A percentile compares a stretch with the other conserved stretches of the same genome.
These are phyloP conservation scores for Pseudognaphalium luteoalbum DNA, from an alignment of 129 eudicot genomes.

Conservation along the genomic window DNA sequence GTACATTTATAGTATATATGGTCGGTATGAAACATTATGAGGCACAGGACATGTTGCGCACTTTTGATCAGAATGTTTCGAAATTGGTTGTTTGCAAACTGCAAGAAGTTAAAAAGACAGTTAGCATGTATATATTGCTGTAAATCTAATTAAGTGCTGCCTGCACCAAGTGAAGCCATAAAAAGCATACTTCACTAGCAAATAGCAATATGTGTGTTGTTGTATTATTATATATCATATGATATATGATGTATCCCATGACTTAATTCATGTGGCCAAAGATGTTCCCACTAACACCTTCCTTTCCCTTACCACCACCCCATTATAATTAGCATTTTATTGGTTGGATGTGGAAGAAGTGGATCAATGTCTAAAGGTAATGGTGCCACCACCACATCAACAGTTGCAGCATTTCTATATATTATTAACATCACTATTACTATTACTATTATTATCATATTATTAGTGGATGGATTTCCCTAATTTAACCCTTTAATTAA, in stretches of 20 bases:
- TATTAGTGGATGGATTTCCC: constrained; percentile 1
- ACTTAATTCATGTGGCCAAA: constrained; percentile 36
- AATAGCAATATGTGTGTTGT: constrained; percentile 21
- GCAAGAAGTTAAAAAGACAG: background rate
- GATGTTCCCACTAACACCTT: constrained; percentile 7
- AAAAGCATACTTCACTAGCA: background rate
- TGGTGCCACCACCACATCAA: constrained; percentile 19
- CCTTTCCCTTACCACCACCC: constrained; percentile 20
- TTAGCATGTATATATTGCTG: background rate
- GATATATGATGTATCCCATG: constrained; percentile 7
- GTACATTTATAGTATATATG: too few relatives aligned
- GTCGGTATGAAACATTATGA: background rate
- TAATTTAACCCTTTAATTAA: constrained; percentile 8
- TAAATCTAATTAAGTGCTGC: background rate
- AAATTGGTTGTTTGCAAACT: background rate
- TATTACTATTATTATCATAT: too few relatives aligned
- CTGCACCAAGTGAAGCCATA: background rate
- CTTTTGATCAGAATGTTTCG: background rate
- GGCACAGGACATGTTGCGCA: background rate
- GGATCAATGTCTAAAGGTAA: constrained; percentile 17
- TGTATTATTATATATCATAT: background rate
- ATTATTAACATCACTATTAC: background rate
- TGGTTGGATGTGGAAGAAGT: constrained; percentile 11
- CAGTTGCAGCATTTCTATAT: background rate
- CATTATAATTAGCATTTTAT: background rate